Conservation (phyloP, 768 basidiomycete genomes). For the Tephrocybe sp. region DNA sequence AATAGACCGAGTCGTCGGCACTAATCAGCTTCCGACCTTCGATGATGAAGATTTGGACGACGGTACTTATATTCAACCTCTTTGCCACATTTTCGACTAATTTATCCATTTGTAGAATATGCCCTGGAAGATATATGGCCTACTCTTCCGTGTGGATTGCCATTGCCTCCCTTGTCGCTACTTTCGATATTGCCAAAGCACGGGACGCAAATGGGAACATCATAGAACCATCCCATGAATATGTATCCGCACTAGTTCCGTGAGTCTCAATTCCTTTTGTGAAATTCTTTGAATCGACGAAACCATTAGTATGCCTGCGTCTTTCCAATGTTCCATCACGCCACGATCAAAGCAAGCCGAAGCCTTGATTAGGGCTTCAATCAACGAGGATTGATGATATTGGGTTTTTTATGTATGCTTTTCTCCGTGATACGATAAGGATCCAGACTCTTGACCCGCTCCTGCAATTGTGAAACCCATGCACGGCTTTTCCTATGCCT, state of each 20-base stretch:
- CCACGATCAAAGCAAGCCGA: conserved; percentile 25
- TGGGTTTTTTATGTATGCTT: too few species aligned
- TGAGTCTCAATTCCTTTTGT: not conserved
- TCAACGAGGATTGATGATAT: not conserved
- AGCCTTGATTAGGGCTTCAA: conserved; percentile 16
- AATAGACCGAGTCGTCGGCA: too few species aligned
- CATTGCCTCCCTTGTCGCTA: conserved; percentile 26
- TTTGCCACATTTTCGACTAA: not conserved
- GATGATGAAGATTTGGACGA: conserved; percentile 18
- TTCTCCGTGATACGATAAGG: not conserved
- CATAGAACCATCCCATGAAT: too few species aligned
- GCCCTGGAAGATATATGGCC: conserved; percentile 34
- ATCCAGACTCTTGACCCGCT: too few species aligned
- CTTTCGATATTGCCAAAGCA: too few species aligned
- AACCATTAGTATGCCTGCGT: conserved; percentile 17
- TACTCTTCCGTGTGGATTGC: conserved; percentile 29
- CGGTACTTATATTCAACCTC: conserved; percentile 3
- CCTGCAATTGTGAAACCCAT: too few species aligned
- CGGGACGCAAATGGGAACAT: too few species aligned
- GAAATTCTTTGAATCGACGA: not conserved
- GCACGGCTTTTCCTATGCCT: too few species aligned
- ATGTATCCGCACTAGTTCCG: conserved; percentile 4
- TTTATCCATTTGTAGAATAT: conserved; percentile 15
- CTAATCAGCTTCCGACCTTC: too few species aligned
- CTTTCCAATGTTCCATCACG: conserved; percentile 29